Percentiles rank a stretch among this genome's conserved stretches.
Evolutionary conservation across 2,329 filamentous ascomycete species (phyloP).

Genomic region (Fusarium papillatum): DNA sequence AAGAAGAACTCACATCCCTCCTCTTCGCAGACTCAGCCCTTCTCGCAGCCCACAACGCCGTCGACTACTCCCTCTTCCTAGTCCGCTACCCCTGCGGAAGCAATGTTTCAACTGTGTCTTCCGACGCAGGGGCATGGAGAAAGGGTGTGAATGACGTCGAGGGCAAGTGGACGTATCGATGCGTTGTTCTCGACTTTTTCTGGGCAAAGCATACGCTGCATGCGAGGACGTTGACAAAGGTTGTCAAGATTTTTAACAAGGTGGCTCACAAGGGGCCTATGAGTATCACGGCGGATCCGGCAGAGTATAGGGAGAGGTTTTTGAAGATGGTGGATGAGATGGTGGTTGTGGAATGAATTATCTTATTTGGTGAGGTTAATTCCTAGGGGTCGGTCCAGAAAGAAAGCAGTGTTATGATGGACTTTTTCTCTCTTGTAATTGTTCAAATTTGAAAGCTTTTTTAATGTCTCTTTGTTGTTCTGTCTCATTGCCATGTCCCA

Average conservation of each 20-base stretch:
- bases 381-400: neutral
- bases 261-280: slow-evolving; percentile 77
- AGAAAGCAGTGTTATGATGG: neutral
- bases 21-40: slow-evolving; percentile 74
- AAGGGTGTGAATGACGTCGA: slow-evolving; percentile 72
- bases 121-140: slow-evolving; percentile 63
- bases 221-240: slow-evolving; percentile 74
- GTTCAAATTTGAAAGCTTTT: neutral
- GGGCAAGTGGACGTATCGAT: slow-evolving; percentile 76
- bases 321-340: slow-evolving; percentile 62
- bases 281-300: slow-evolving; percentile 79
- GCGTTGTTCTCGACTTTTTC: slow-evolving; percentile 81
- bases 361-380: neutral
- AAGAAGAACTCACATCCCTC: slow-evolving; percentile 66
- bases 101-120: slow-evolving; percentile 12
- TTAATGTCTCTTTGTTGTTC: neutral
- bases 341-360: slow-evolving; percentile 49
- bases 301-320: slow-evolving; percentile 73
- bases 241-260: slow-evolving; percentile 74
- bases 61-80: slow-evolving; percentile 83
- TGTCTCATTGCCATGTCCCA: neutral
- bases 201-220: slow-evolving; percentile 81
- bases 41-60: slow-evolving; percentile 72
- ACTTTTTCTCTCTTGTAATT: neutral
- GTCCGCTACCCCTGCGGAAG: slow-evolving; percentile 59